These are phyloP conservation scores for Cyclotella cryptica DNA, from an alignment of 108 stramenopile genomes.

Conservation along the genomic window DNA sequence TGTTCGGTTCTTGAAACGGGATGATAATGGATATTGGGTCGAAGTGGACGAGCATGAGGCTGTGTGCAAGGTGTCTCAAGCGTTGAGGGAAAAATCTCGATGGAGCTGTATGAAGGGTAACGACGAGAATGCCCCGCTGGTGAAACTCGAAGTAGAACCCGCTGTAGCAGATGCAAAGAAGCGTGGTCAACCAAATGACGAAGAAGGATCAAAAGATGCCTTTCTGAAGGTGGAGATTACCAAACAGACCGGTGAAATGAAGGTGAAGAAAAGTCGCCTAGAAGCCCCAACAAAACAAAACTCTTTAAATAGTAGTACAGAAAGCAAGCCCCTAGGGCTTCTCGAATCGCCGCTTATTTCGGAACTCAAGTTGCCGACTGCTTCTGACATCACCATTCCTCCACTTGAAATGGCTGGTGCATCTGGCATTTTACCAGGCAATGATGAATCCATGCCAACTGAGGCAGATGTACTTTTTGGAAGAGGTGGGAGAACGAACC, in stretches of 20 bases:
- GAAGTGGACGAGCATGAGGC: conserved; percentile 78
- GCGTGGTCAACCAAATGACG: neutral
- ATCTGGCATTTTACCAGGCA: neutral
- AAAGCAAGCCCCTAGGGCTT: no score
- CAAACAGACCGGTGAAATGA: neutral
- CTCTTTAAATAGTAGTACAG: no score
- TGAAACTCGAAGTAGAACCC: neutral
- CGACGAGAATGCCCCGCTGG: neutral
- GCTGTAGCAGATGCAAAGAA: neutral
- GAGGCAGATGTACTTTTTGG: conserved; percentile 63
- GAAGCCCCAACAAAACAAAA: no score
- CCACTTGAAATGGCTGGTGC: neutral
- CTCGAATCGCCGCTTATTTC: no score
- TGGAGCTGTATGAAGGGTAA: conserved; percentile 45
- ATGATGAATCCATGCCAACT: conserved; percentile 12
- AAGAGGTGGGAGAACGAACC: conserved; percentile 83
- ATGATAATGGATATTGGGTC: conserved; percentile 69
- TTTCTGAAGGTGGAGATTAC: conserved; percentile 1
- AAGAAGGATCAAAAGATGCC: neutral
- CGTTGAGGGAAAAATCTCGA: conserved; percentile 69
- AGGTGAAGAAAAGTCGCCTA: conserved; percentile 9
- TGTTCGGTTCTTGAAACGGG: conserved; percentile 72
- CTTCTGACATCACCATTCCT: neutral
- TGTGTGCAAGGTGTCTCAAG: conserved; percentile 56
- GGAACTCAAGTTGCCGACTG: neutral